These are phyloP conservation scores for Aureobasidium melanogenum DNA, from an alignment of 2,329 filamentous ascomycete genomes.

Conservation along the genomic window DNA sequence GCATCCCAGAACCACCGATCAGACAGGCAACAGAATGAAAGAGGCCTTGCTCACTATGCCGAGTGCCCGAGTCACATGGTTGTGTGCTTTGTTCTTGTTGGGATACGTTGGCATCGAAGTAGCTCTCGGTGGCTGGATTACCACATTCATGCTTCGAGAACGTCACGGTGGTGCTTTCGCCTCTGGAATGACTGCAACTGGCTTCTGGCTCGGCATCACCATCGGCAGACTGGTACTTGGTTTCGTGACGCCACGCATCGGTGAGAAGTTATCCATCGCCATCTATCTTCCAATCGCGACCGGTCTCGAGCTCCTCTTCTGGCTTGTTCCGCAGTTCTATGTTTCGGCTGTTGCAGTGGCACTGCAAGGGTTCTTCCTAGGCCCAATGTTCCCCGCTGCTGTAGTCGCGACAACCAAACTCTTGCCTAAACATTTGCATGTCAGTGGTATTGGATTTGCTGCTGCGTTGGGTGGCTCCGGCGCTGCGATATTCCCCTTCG, in stretches of 20 bases:
- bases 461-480: constrained; percentile 69
- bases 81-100: constrained; percentile 65
- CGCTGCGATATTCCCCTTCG: constrained; percentile 57
- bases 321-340: constrained; percentile 70
- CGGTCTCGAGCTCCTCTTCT: constrained; percentile 63
- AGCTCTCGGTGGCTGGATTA: constrained; percentile 61
- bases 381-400: constrained; percentile 67
- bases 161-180: constrained; percentile 60
- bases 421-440: constrained; percentile 63
- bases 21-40: constrained; percentile 41
- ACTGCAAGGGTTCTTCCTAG: constrained; percentile 69
- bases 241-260: constrained; percentile 64
- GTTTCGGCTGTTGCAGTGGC: constrained; percentile 63
- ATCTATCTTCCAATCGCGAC: constrained; percentile 58
- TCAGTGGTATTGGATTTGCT: constrained; percentile 72
- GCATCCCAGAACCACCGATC: constrained; percentile 35
- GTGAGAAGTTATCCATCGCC: constrained; percentile 54
- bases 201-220: constrained; percentile 79
- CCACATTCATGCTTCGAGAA: constrained; percentile 77
- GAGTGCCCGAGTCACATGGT: constrained; percentile 55
- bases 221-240: constrained; percentile 63
- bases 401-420: constrained; percentile 67
- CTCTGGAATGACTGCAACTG: constrained; percentile 66
- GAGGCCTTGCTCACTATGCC: constrained; percentile 40
- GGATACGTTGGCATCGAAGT: constrained; percentile 56